phyloP scores from a whole-genome alignment of 441 rosid species.

The Gossypium davidsonii region DNA sequence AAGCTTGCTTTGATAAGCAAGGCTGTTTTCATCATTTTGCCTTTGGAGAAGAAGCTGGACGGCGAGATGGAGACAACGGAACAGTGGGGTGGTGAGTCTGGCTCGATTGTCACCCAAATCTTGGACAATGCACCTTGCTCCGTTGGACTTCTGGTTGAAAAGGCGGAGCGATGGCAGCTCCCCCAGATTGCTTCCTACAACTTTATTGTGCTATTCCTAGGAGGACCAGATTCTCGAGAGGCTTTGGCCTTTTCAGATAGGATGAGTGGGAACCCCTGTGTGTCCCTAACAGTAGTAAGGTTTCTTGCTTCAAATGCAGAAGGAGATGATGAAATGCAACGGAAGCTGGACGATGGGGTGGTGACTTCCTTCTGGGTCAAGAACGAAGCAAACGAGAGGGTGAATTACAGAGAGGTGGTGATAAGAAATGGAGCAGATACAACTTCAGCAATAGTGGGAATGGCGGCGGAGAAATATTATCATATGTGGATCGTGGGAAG shows the following conservation, averaged over 20 bases:
- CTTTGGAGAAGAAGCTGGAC: slow-evolving; percentile 31
- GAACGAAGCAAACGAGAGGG: slow-evolving; percentile 45
- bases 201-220: slow-evolving; percentile 45
- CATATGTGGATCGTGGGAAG: slow-evolving; percentile 84
- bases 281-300: slow-evolving; percentile 36
- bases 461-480: slow-evolving; percentile 27
- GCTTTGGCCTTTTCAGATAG: slow-evolving; percentile 55
- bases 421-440: slow-evolving; percentile 67
- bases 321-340: slow-evolving; percentile 59
- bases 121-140: slow-evolving; percentile 66
- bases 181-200: slow-evolving; percentile 13
- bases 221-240: slow-evolving; percentile 73
- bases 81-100: slow-evolving; percentile 15
- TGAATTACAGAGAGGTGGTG: slow-evolving; percentile 52
- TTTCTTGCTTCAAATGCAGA: slow-evolving; percentile 44
- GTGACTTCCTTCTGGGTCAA: slow-evolving; percentile 76
- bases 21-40: slow-evolving; percentile 50
- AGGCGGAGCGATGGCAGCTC: slow-evolving; percentile 30
- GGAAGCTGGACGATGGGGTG: slow-evolving; percentile 69
- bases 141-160: slow-evolving; percentile 50
- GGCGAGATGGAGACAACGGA: slow-evolving; percentile 25
- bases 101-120: slow-evolving; percentile 31
- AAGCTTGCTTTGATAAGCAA: slow-evolving; percentile 46
- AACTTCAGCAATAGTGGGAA: slow-evolving; percentile 45
- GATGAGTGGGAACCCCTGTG: slow-evolving; percentile 40